These are phyloP conservation scores for Yamadazyma triangularis DNA, from an alignment of 1,139 yeast genomes.

Conservation along the genomic window DNA sequence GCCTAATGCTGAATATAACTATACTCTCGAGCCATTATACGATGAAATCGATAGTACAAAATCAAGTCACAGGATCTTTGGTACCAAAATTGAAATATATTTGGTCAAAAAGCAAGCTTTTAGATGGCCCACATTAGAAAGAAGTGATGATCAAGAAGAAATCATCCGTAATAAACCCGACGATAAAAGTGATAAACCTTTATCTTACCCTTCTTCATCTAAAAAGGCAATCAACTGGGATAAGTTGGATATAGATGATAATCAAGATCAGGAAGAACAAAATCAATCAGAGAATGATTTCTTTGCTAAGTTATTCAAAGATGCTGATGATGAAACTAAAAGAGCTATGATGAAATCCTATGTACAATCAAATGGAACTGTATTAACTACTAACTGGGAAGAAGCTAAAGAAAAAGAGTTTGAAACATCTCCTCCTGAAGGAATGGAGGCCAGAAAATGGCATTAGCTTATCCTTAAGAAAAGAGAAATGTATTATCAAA, in stretches of 20 bases:
- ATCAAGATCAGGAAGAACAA: conserved; percentile 42
- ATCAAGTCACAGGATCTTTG: conserved; percentile 50
- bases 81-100: conserved; percentile 71
- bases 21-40: conserved; percentile 47
- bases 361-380: conserved; percentile 91
- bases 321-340: conserved; percentile 82
- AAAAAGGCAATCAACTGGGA: conserved; percentile 69
- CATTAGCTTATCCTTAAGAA: no score
- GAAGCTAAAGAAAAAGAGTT: conserved; percentile 69
- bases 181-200: conserved; percentile 8
- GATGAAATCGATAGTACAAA: conserved; percentile 44
- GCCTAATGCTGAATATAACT: conserved; percentile 42
- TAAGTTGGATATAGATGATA: conserved; percentile 47
- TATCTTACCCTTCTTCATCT: conserved; percentile 61
- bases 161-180: conserved; percentile 9
- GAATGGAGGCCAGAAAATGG: conserved; percentile 51
- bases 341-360: conserved; percentile 98
- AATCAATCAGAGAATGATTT: conserved; percentile 59
- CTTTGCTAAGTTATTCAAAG: conserved; percentile 68
- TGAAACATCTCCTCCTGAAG: conserved; percentile 77
- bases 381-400: conserved; percentile 91
- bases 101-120: conserved; percentile 31
- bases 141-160: conserved; percentile 12
- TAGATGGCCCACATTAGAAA: conserved; percentile 47
- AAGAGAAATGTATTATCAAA: no score